Base-by-base conservation (phyloP, 23 red algal genomes). In the Chondrus crispus region DNA sequence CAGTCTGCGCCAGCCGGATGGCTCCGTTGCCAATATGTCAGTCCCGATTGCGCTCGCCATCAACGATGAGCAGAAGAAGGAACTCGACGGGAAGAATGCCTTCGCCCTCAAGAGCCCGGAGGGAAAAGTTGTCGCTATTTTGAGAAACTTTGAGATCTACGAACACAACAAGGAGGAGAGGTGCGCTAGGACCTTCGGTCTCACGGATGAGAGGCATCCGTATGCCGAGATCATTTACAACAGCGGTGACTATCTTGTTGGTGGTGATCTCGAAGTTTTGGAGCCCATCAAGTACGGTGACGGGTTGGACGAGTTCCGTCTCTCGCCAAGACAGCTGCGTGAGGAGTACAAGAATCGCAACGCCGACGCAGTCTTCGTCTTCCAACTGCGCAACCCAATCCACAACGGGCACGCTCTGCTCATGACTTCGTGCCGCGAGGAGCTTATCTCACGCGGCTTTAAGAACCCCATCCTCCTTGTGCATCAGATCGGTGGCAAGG, bases 281-380 rank as follows among this genome's bases (percentile, higher is more conserved):
- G 48, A 94, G 54, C 93, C 53, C 4, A 85, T 98, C 90, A 80
- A 45, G 38, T 98, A 98, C 51, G 54, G 73, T 53, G 97, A 98
- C 87, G 97, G 97, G 30, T 92, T 98, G 5, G 97, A 98, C 64
- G 95, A 93, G 22, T 98, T 85, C 90, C 93, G 97, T 30, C 88
- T 96, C 28, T 93, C 97, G 36, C 97, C 97, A 2, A 73, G 80
- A 24, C 82, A 98, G 54, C 88, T 98, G 22, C 46, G 64, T 4
- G 91, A 88, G n/a, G 97, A 98, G 84, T 98, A 94, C 54, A 63
- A 73, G 20, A 82, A 85, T 26, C 60, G 90, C 22, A 85, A 88
- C 24, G 97, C 97, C 50, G 97, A 98, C 74, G 94, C 97, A 5
- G 97, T 98, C 40, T 98, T 98, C 85, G 93, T 98, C n/a, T 98